These are phyloP conservation scores for Pestalotiopsis sp. DNA, from an alignment of 2,329 filamentous ascomycete genomes.

Conservation along the genomic window DNA sequence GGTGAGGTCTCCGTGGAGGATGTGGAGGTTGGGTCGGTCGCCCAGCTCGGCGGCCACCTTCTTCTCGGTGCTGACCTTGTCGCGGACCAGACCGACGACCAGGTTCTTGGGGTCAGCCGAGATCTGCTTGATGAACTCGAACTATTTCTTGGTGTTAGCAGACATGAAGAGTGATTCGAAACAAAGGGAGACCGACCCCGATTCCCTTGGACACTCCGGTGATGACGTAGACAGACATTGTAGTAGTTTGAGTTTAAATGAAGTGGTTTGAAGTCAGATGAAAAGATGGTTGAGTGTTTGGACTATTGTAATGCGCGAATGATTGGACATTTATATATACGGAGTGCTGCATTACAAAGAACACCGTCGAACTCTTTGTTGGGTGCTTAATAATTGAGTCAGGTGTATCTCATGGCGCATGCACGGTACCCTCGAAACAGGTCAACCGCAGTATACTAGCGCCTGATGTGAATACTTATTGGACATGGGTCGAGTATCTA, in stretches of 20 bases:
- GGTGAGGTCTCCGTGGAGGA: slow-evolving; percentile 48
- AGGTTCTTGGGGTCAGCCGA: slow-evolving; percentile 45
- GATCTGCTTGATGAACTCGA: slow-evolving; percentile 49
- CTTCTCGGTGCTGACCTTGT: slow-evolving; percentile 46
- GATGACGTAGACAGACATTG: slow-evolving; percentile 25
- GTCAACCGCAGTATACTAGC: too few species aligned
- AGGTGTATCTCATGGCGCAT: too few species aligned
- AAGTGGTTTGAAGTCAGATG: not conserved
- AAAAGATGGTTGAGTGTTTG: not conserved
- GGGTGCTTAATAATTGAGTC: not conserved
- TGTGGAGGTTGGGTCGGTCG: slow-evolving; percentile 42
- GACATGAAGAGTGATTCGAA: not conserved
- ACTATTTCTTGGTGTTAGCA: slow-evolving; percentile 36
- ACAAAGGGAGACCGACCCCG: slow-evolving; percentile 18
- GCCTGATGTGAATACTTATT: too few species aligned
- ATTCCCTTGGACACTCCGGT: slow-evolving; percentile 23
- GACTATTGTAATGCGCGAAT: not conserved
- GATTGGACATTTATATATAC: not conserved
- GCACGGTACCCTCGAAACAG: too few species aligned
- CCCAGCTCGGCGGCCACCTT: slow-evolving; percentile 43
- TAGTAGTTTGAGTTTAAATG: not conserved
- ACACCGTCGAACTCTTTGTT: not conserved
- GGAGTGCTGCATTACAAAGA: not conserved
- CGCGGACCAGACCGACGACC: slow-evolving; percentile 50
- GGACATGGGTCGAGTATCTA: too few species aligned